A percentile compares a stretch with the other conserved stretches of the same genome.
These are phyloP conservation scores for Gloeophyllum trabeum DNA, from an alignment of 768 basidiomycete species.

Conservation along the genomic window DNA sequence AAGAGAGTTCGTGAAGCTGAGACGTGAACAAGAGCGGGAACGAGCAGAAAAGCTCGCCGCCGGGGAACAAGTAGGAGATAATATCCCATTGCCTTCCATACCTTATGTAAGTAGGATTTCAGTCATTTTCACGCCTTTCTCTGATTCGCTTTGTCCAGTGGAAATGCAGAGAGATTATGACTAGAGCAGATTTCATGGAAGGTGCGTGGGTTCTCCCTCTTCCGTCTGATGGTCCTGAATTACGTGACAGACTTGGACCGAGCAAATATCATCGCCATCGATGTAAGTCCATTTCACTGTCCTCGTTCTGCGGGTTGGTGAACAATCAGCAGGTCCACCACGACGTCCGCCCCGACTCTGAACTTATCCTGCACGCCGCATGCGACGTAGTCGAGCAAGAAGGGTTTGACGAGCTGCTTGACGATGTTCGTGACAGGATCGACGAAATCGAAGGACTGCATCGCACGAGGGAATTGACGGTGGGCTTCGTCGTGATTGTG, in stretches of 20 bases:
- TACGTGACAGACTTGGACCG: slow-evolving; percentile 44
- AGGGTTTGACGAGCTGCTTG: slow-evolving; percentile 70
- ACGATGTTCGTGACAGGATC: slow-evolving; percentile 63
- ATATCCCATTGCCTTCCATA: slow-evolving; percentile 49
- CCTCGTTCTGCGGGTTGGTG: neutral
- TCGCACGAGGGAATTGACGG: slow-evolving; percentile 67
- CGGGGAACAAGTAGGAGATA: slow-evolving; percentile 22
- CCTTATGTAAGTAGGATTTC: slow-evolving; percentile 35
- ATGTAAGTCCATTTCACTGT: slow-evolving; percentile 32
- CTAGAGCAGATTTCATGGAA: slow-evolving; percentile 72
- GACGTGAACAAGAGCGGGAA: slow-evolving; percentile 36
- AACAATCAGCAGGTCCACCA: slow-evolving; percentile 41
- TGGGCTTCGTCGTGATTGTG: slow-evolving; percentile 19
- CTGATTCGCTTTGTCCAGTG: slow-evolving; percentile 27
- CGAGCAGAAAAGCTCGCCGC: slow-evolving; percentile 26
- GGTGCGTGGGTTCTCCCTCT: slow-evolving; percentile 38
- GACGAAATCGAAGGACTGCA: slow-evolving; percentile 84
- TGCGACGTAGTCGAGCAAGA: slow-evolving; percentile 59
- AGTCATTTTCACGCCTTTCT: slow-evolving; percentile 6
- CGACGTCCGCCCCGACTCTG: slow-evolving; percentile 72
- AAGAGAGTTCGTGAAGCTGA: slow-evolving; percentile 56
- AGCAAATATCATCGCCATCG: slow-evolving; percentile 67
- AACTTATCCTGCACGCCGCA: slow-evolving; percentile 65
- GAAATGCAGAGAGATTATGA: slow-evolving; percentile 74
- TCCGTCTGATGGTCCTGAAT: slow-evolving; percentile 1